Base-by-base conservation (phyloP, 805 yeast genomes). In the Metschnikowia bowlesiae region DNA sequence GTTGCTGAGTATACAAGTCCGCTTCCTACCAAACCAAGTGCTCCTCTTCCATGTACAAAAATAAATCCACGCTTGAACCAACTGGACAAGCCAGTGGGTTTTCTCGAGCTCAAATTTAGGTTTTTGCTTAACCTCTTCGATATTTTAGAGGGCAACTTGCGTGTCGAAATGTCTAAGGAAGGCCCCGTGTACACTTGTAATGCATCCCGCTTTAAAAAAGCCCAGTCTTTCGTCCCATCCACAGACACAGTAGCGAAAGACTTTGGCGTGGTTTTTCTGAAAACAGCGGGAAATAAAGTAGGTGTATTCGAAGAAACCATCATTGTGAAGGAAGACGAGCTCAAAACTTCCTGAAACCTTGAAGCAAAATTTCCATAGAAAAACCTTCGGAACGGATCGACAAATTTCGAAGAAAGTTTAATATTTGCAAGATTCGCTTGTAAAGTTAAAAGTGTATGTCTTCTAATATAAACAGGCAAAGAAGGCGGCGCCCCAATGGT, bases 221-320 rank as follows among this genome's bases (percentile, higher is more conserved):
- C 85, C 86, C 87, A 84, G 57, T 84, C 89, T 16, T 63, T 62
- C 0, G 79, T 67, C 2, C 89, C 89, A 54, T 84, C 86, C 50
- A 84, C 60, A 3, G 67, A 53, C 28, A 84, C 50, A 39, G 65
- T 69, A 8, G 73, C 75, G 53, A 80, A 74, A 2, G 82, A 67
- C 43, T 69, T 74, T 16, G 62, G 53, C 34, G 62, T 65, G 41
- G 50, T 58, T 39, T 53, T 45, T 34, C 39, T 40, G 38, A 50
- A 59, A 6, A 55, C 44, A 36, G 46, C 16, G 8, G 59, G 59
- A 4, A 55, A n/a, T 46, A 49, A 48, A 26, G 53, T 53, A 16
- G 61, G 59, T n/a, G 55, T 58, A 37, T 60, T 64, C 2, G 81
- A 69, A 13, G 79, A 70, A 1, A 79, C 67, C 47, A 80, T 63